Conservation (phyloP, 1,284 basidiomycete genomes). For the Megacollybia platyphylla region DNA sequence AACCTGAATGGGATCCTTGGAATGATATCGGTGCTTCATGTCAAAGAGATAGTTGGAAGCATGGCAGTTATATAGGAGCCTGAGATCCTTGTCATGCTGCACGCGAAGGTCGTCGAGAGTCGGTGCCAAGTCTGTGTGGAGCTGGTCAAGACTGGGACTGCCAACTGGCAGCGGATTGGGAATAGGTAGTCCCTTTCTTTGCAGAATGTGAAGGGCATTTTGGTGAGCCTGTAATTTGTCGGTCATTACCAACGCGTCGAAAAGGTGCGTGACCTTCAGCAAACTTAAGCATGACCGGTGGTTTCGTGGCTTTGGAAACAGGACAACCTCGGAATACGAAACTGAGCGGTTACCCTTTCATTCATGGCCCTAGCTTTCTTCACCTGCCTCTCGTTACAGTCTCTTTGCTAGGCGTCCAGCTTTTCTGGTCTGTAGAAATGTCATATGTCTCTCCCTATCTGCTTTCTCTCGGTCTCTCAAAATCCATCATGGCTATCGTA, state of each 20-base stretch:
- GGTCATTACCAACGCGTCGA: too few species aligned
- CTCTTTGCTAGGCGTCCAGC: conserved; percentile 71
- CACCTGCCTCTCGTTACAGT: conserved; percentile 65
- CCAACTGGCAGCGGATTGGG: too few species aligned
- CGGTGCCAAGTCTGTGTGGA: too few species aligned
- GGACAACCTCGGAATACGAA: conserved; percentile 1
- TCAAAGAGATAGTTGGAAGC: neutral
- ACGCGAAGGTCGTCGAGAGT: too few species aligned
- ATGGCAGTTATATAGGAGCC: neutral
- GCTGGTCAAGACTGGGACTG: too few species aligned
- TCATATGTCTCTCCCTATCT: conserved; percentile 91
- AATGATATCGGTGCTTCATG: neutral
- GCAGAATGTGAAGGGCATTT: too few species aligned
- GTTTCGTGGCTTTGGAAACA: conserved; percentile 6
- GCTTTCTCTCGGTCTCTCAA: conserved; percentile 79
- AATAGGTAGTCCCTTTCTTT: too few species aligned
- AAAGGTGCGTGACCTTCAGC: neutral
- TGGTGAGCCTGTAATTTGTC: too few species aligned
- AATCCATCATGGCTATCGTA: conserved; percentile 80
- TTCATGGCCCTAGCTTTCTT: conserved; percentile 48
- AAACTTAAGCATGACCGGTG: conserved; percentile 8
- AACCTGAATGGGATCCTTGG: neutral
- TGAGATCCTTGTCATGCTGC: neutral
- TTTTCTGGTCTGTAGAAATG: conserved; percentile 90
- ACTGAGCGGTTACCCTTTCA: conserved; percentile 19